Conservation (phyloP, 495 filamentous ascomycete genomes). For the Coniosporium apollinis region DNA sequence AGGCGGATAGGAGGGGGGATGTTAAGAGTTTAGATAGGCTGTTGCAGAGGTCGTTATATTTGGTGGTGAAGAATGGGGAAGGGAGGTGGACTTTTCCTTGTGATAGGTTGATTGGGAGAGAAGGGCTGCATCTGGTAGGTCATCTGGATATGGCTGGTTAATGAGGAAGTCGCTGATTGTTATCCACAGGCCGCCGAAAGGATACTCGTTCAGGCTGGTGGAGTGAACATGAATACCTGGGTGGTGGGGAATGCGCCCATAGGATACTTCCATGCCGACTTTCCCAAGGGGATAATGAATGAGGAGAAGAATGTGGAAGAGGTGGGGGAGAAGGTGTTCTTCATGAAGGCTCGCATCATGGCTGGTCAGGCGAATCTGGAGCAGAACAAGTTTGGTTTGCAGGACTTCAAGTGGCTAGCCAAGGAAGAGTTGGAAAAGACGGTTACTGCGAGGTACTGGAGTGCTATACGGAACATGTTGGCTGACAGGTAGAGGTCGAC, state of each 20-base stretch:
- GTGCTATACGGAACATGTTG: slow-evolving; percentile 62
- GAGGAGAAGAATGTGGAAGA: slow-evolving; percentile 21
- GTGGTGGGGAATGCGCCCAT: slow-evolving; percentile 81
- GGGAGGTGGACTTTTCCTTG: slow-evolving; percentile 67
- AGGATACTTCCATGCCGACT: slow-evolving; percentile 50
- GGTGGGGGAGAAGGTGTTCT: slow-evolving; percentile 68
- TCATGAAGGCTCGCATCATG: slow-evolving; percentile 90
- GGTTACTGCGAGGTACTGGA: slow-evolving; percentile 49
- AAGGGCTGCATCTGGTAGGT: slow-evolving; percentile 68
- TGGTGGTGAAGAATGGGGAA: slow-evolving; percentile 55
- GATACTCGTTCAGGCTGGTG: slow-evolving; percentile 55
- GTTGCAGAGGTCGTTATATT: slow-evolving; percentile 66
- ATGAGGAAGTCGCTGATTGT: background rate
- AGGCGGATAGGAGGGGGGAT: slow-evolving; percentile 66
- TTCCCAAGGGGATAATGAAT: slow-evolving; percentile 22
- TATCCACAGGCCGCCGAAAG: slow-evolving; percentile 57
- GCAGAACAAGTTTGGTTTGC: slow-evolving; percentile 50
- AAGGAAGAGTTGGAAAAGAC: slow-evolving; percentile 66
- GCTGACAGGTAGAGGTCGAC: slow-evolving; percentile 47
- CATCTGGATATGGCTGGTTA: background rate
- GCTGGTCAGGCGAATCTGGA: slow-evolving; percentile 78
- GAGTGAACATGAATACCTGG: slow-evolving; percentile 98
- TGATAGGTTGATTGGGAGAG: slow-evolving; percentile 44
- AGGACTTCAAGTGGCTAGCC: slow-evolving; percentile 82
- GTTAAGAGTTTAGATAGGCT: slow-evolving; percentile 57